Percentiles rank a stretch among this genome's conserved stretches.
These are phyloP conservation scores for Priceomyces melissophilus DNA, from an alignment of 805 yeast genomes.

Conservation along the genomic window DNA sequence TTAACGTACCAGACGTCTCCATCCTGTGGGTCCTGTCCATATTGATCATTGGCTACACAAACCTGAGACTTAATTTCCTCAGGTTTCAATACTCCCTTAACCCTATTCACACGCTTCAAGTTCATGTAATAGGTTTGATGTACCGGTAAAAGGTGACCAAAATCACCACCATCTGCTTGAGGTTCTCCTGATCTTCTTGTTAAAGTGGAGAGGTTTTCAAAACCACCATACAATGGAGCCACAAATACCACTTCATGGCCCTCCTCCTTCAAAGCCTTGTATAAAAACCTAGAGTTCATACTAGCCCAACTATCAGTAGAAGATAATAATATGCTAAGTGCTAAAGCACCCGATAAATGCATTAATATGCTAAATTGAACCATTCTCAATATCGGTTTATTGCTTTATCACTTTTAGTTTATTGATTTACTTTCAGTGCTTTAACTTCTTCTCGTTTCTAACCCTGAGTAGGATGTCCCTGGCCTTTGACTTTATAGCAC, in stretches of 20 bases:
- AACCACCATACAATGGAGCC: conserved; percentile 23
- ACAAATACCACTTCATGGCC: conserved; percentile 31
- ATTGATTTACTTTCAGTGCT: too few relatives aligned
- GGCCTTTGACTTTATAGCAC: conserved; percentile 1
- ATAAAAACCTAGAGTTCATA: conserved; percentile 27
- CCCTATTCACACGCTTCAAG: conserved; percentile 10
- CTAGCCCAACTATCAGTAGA: conserved; percentile 38
- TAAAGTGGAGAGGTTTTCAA: conserved; percentile 1
- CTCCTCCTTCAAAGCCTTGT: conserved; percentile 23
- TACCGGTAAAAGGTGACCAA: conserved; percentile 28
- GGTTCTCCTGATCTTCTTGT: conserved; percentile 1
- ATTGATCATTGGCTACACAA: conserved; percentile 11
- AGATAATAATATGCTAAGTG: conserved; percentile 28
- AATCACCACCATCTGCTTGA: conserved; percentile 29
- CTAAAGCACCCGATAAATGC: conserved; percentile 3
- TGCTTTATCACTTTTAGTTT: too few relatives aligned
- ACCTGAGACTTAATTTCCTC: conserved; percentile 2
- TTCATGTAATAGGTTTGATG: conserved; percentile 27
- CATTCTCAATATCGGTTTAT: too few relatives aligned
- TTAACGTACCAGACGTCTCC: conserved; percentile 32
- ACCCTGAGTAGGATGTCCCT: background rate
- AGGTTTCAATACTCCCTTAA: conserved; percentile 6
- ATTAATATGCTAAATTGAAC: background rate
- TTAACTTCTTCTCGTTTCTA: too few relatives aligned
- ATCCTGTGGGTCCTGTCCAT: conserved; percentile 36